Evolutionary conservation across 371 early-diverging fungal genomes (phyloP).

Genomic region (Mortierella sp.): DNA sequence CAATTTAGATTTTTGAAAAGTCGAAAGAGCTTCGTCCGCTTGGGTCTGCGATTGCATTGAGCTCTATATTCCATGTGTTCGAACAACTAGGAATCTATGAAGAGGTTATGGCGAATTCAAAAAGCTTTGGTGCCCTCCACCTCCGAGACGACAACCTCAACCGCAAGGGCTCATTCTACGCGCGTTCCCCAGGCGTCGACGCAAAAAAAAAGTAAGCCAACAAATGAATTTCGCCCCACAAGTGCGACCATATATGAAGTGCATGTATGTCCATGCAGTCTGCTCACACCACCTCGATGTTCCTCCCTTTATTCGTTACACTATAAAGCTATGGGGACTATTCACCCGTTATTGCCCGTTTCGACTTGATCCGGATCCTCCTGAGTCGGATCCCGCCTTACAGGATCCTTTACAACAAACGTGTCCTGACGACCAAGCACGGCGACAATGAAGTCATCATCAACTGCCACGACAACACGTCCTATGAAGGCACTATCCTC

Average conservation of each 20-base stretch:
- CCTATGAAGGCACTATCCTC: conserved; percentile 12
- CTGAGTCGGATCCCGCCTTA: conserved; percentile 15
- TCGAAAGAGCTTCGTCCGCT: conserved; percentile 9
- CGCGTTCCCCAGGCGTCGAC: background rate
- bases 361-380: conserved; percentile 11
- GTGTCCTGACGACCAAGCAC: conserved; percentile 11
- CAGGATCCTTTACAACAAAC: conserved; percentile 15
- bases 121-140: conserved; percentile 21
- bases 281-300: too few relatives aligned
- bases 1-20: conserved; percentile 19
- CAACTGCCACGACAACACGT: conserved; percentile 14
- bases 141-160: conserved; percentile 13
- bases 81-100: conserved; percentile 21
- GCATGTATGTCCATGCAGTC: too few relatives aligned
- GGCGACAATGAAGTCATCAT: conserved; percentile 16
- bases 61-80: background rate
- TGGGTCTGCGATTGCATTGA: conserved; percentile 12
- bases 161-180: background rate
- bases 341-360: conserved; percentile 4
- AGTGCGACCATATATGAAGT: too few relatives aligned
- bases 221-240: too few relatives aligned
- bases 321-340: conserved; percentile 7
- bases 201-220: background rate
- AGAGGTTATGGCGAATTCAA: background rate
- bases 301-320: background rate